These are phyloP conservation scores for Fraxinus paxiana DNA, from an alignment of 305 asterid species.

Conservation along the genomic window DNA sequence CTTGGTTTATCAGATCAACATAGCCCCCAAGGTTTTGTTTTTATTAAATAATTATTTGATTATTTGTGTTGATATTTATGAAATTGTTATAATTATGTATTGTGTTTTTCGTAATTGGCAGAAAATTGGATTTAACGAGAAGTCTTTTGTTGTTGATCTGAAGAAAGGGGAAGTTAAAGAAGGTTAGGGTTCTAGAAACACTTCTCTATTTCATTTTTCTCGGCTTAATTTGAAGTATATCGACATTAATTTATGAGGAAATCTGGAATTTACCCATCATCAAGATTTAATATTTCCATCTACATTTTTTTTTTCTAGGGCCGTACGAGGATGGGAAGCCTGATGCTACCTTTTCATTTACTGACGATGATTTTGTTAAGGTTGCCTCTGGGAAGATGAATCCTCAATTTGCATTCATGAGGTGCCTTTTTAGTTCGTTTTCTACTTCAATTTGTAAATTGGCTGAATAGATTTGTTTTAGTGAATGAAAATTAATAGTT, in stretches of 20 bases:
- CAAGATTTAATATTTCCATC: background rate
- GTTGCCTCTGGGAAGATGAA: conserved; percentile 90
- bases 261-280: background rate
- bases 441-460: background rate
- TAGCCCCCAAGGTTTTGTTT: conserved; percentile 85
- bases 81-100: conserved; percentile 1
- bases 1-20: conserved; percentile 86
- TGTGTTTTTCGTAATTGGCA: conserved; percentile 23
- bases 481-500: background rate
- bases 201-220: background rate
- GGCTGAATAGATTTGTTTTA: background rate
- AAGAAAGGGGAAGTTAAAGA: conserved; percentile 88
- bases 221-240: background rate
- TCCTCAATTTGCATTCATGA: conserved; percentile 93
- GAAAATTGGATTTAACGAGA: conserved; percentile 91
- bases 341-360: conserved; percentile 88
- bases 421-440: conserved; percentile 37
- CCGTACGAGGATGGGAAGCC: conserved; percentile 79
- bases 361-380: conserved; percentile 83
- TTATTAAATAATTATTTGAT: background rate
- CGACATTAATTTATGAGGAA: background rate
- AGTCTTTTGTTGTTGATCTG: conserved; percentile 76
- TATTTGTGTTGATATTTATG: background rate
- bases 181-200: conserved; percentile 45
- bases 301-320: conserved; percentile 35